Evolutionary conservation across 2,329 filamentous ascomycete genomes (phyloP).

Genomic region (Elsinoe perseae): DNA sequence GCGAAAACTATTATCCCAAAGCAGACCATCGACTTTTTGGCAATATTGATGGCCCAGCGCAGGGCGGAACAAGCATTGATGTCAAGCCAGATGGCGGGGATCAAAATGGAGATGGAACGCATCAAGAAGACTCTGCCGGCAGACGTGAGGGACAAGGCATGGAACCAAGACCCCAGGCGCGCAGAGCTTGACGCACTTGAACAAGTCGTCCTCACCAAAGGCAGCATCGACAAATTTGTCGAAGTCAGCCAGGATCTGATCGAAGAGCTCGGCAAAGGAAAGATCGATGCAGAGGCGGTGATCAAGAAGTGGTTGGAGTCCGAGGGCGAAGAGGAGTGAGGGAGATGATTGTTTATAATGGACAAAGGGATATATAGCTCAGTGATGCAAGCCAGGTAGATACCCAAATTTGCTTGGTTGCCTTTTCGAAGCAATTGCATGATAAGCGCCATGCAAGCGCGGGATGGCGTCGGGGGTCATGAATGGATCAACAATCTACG

Average conservation of each 20-base stretch:
- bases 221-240: background rate
- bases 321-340: background rate
- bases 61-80: constrained; percentile 13
- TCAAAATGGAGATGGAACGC: constrained; percentile 13
- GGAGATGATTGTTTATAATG: background rate
- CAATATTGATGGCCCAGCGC: constrained; percentile 10
- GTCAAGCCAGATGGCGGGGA: constrained; percentile 8
- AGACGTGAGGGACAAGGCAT: background rate
- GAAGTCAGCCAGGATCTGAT: constrained; percentile 1
- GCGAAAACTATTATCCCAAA: background rate
- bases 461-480: background rate
- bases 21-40: constrained; percentile 14
- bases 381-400: background rate
- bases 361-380: background rate
- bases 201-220: background rate
- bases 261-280: constrained; percentile 1
- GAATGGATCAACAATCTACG: background rate
- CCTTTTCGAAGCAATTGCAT: background rate
- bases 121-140: constrained; percentile 12
- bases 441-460: background rate
- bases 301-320: background rate
- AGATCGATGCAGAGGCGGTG: background rate
- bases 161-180: background rate
- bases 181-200: background rate
- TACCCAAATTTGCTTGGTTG: background rate